These are phyloP conservation scores for Cyberlindnera samutprakarnensis DNA, from an alignment of 805 yeast species.

Conservation along the genomic window DNA sequence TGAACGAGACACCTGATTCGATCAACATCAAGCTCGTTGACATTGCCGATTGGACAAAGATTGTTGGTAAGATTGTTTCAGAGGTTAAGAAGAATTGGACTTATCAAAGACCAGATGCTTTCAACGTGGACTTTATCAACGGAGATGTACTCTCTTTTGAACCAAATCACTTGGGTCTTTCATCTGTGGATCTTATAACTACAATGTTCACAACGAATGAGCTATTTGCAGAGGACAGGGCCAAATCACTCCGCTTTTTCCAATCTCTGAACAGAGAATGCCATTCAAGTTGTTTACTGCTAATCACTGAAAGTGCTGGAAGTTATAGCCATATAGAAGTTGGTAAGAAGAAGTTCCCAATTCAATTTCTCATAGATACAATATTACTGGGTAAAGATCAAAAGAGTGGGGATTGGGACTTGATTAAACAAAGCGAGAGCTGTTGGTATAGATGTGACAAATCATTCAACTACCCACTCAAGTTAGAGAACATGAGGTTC, in stretches of 20 bases:
- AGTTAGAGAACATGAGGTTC: slow-evolving; percentile 82
- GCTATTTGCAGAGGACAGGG: slow-evolving; percentile 61
- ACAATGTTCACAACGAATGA: slow-evolving; percentile 83
- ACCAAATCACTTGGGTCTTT: slow-evolving; percentile 16
- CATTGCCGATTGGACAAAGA: slow-evolving; percentile 68
- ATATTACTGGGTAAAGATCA: slow-evolving; percentile 48
- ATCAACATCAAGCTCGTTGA: slow-evolving; percentile 55
- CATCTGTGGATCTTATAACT: slow-evolving; percentile 47
- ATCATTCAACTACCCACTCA: slow-evolving; percentile 51
- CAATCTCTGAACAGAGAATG: slow-evolving; percentile 46
- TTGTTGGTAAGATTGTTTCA: slow-evolving; percentile 37
- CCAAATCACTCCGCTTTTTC: slow-evolving; percentile 52
- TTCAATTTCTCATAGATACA: slow-evolving; percentile 72
- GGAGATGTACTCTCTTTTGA: slow-evolving; percentile 31
- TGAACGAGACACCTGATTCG: slow-evolving; percentile 16
- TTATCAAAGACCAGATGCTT: slow-evolving; percentile 27
- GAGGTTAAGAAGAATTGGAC: slow-evolving; percentile 50
- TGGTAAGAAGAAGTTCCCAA: slow-evolving; percentile 74
- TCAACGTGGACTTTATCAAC: slow-evolving; percentile 26
- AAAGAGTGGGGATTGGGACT: slow-evolving; percentile 52
- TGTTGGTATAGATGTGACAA: slow-evolving; percentile 67
- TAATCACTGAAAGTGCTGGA: slow-evolving; percentile 85
- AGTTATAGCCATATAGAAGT: slow-evolving; percentile 75
- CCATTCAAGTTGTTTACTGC: slow-evolving; percentile 45
- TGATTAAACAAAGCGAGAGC: slow-evolving; percentile 60